phyloP scores from a whole-genome alignment of 1,284 basidiomycete species.

The Laetiporus sulphureus region DNA sequence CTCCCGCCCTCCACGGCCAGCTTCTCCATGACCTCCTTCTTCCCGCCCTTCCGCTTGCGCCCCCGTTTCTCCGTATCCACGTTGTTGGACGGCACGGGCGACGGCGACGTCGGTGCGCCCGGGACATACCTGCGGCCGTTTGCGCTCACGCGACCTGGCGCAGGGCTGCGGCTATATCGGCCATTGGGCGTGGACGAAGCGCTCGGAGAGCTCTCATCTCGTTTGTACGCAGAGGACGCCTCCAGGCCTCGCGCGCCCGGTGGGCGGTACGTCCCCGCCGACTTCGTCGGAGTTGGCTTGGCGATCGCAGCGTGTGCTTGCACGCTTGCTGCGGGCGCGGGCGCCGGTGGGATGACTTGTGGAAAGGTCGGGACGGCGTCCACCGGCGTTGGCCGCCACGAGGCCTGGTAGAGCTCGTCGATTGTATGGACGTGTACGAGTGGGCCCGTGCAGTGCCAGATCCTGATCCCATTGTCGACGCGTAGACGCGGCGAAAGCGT shows the following conservation, averaged over 20 bases:
- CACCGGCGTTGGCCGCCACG: slow-evolving; percentile 75
- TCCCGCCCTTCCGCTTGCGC: slow-evolving; percentile 49
- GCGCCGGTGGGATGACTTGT: slow-evolving; percentile 65
- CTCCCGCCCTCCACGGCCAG: slow-evolving; percentile 16
- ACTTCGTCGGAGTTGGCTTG: slow-evolving; percentile 48
- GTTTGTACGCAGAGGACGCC: slow-evolving; percentile 81
- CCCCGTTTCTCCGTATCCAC: slow-evolving; percentile 36
- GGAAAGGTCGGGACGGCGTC: slow-evolving; percentile 71
- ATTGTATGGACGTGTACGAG: slow-evolving; percentile 74
- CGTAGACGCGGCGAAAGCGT: slow-evolving; percentile 91
- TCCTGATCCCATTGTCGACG: slow-evolving; percentile 95
- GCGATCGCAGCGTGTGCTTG: slow-evolving; percentile 30
- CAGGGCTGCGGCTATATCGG: slow-evolving; percentile 53
- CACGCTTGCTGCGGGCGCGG: slow-evolving; percentile 60
- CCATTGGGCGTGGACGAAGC: slow-evolving; percentile 56
- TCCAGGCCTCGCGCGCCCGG: slow-evolving; percentile 86
- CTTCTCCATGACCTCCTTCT: slow-evolving; percentile 34
- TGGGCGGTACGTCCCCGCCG: slow-evolving; percentile 83
- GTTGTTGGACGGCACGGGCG: slow-evolving; percentile 34
- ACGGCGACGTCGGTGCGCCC: slow-evolving; percentile 52
- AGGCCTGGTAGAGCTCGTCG: slow-evolving; percentile 85
- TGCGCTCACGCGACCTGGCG: slow-evolving; percentile 38
- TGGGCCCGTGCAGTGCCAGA: slow-evolving; percentile 90
- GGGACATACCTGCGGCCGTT: slow-evolving; percentile 51
- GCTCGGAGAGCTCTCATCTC: slow-evolving; percentile 70